Conservation (phyloP, 106 monocot genomes). For the Platanthera guangdongensis region DNA sequence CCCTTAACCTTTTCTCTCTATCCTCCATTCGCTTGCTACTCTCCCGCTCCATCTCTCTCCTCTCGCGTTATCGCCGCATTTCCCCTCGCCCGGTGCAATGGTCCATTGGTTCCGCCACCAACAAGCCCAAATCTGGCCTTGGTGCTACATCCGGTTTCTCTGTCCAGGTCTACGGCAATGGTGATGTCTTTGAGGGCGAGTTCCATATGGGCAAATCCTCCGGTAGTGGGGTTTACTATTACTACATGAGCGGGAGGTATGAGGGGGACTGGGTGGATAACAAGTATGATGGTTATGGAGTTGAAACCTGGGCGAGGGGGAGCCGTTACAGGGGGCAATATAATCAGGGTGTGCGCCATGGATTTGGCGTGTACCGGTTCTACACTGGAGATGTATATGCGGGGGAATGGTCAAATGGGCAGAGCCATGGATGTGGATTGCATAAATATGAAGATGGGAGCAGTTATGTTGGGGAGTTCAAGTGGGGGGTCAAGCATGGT, state of each 20-base stretch:
- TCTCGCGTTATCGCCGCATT: constrained; percentile 19
- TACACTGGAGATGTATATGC: constrained; percentile 88
- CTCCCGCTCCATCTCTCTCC: constrained; percentile 21
- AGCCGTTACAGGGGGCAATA: constrained; percentile 86
- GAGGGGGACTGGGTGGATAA: constrained; percentile 95
- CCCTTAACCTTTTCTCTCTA: constrained; percentile 21
- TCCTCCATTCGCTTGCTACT: constrained; percentile 25
- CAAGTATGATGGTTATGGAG: constrained; percentile 86
- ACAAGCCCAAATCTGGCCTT: constrained; percentile 9
- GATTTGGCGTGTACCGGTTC: constrained; percentile 80
- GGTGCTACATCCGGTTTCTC: constrained; percentile 30
- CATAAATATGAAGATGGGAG: constrained; percentile 94
- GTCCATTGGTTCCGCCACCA: constrained; percentile 42
- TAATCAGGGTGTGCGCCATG: constrained; percentile 71
- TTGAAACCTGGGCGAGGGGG: constrained; percentile 93
- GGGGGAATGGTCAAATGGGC: constrained; percentile 91
- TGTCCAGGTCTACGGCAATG: constrained; percentile 79
- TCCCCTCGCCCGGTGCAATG: constrained; percentile 41
- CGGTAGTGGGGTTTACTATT: constrained; percentile 92
- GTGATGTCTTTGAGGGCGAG: constrained; percentile 92
- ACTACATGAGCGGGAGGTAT: constrained; percentile 95
- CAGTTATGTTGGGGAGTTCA: constrained; percentile 84
- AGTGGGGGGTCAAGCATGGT: constrained; percentile 95
- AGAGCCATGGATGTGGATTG: constrained; percentile 86
- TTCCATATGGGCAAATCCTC: constrained; percentile 69